These are phyloP conservation scores for Phytophthora hibernalis DNA, from an alignment of 352 stramenopile genomes.

Conservation along the genomic window DNA sequence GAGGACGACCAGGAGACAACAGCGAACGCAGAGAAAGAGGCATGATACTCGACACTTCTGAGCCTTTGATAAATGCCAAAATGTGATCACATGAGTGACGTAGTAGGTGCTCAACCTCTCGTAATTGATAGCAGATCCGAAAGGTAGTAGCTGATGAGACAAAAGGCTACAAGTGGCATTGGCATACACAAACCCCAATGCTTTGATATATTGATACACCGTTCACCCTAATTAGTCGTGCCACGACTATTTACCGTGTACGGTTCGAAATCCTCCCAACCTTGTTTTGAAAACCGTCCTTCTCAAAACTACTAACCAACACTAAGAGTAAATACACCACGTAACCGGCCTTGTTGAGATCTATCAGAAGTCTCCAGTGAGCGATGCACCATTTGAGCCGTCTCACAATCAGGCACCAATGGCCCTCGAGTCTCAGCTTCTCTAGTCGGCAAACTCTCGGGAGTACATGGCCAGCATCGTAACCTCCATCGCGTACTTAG, in stretches of 20 bases:
- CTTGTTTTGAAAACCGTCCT: no score
- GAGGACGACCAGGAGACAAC: constrained; percentile 18
- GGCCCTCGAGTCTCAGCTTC: constrained; percentile 15
- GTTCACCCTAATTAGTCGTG: no score
- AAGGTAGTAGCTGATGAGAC: constrained; percentile 29
- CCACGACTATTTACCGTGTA: no score
- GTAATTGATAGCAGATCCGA: constrained; percentile 13
- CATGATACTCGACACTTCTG: constrained; percentile 18
- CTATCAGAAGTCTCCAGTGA: constrained; percentile 32
- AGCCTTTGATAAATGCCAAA: constrained; percentile 13
- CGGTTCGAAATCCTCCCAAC: no score
- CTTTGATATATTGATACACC: no score
- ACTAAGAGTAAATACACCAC: no score
- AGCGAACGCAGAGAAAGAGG: constrained; percentile 24
- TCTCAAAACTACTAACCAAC: no score
- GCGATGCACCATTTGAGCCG: constrained; percentile 26
- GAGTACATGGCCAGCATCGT: constrained; percentile 45
- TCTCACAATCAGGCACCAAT: constrained; percentile 30
- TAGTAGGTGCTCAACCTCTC: constrained; percentile 13
- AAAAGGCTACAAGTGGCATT: constrained; percentile 13
- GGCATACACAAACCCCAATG: no score
- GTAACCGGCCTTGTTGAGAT: no score
- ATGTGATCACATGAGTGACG: constrained; percentile 1
- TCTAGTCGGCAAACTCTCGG: constrained; percentile 34
- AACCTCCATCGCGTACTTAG: constrained; percentile 31